Base-by-base conservation (phyloP, 2,329 filamentous ascomycete genomes). In the Alternaria viburni region DNA sequence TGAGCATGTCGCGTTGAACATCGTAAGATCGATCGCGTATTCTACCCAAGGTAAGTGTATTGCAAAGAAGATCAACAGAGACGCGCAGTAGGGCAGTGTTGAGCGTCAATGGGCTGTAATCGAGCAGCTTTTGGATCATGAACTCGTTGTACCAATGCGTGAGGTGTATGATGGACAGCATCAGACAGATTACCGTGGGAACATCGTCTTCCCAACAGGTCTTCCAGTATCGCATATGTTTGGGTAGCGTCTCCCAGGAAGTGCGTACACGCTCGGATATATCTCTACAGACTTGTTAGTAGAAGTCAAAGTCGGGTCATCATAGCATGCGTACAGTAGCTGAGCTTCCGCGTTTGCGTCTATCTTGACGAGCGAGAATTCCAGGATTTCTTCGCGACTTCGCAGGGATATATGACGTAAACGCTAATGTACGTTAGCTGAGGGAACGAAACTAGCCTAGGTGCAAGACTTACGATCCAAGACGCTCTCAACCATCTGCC, bases 71-170 rank as follows among this genome's bases (percentile, higher is more conserved):
- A 43, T 74, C 74, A 26, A 73, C 64, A 6, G 67, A 69, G 4
- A 77, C 71, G 47, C 68, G 71, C 23, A 78, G 58, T 10, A 77
- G 66, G 1, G 71, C 64, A 1, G 59, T 49, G 49, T 77, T 75
- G 43, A 69, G 66, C 0, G 70, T 72, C 9, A 77, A 61, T 1
- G 71, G 69, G 6, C 63, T 66, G 51, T 69, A 70, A 7, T 74
- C 74, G 23, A 79, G 72, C 8, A 78, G 66, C 21, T 74, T 77
- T 30, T 76, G 75, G 17, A 79, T 74, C 68, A 79, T 74, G 64
- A 78, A 79, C 46, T 79, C 76, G 47, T 74, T 77, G 68, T 77
- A 78, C 67, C 72, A 73, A 62, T 78, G 72, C 8, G 70, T 74
- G 9, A 78, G 66, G 59, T 78, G 73, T 30, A 75, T 67, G n/a